A percentile compares a stretch with the other conserved stretches of the same genome.
phyloP scores from a whole-genome alignment of 805 yeast species.

The Ogataea angusta region DNA sequence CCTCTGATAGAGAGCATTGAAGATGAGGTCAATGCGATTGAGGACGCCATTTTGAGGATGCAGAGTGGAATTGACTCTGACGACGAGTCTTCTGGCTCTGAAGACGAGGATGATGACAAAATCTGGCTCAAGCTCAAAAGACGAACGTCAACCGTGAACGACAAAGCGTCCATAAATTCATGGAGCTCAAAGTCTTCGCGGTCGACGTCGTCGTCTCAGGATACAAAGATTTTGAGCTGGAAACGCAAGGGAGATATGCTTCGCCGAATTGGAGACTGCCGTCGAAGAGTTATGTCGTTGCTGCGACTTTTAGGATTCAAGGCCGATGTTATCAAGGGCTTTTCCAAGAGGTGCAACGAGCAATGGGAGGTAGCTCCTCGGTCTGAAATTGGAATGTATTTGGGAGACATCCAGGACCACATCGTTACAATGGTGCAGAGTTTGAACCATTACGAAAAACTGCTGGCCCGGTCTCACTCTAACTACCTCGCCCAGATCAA shows the following conservation, averaged over 20 bases:
- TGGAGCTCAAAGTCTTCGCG: slow-evolving; percentile 19
- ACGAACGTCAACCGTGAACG: slow-evolving; percentile 30
- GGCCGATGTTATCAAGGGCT: slow-evolving; percentile 97
- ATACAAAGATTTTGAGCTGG: slow-evolving; percentile 62
- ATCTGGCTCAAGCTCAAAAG: slow-evolving; percentile 31
- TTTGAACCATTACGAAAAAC: slow-evolving; percentile 89
- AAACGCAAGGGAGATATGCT: slow-evolving; percentile 92
- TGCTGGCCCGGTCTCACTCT: slow-evolving; percentile 91
- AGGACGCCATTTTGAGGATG: slow-evolving; percentile 85
- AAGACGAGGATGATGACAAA: slow-evolving; percentile 37
- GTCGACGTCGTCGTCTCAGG: slow-evolving; percentile 34
- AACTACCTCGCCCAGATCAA: slow-evolving; percentile 95
- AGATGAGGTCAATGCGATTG: slow-evolving; percentile 91
- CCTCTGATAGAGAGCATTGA: slow-evolving; percentile 95
- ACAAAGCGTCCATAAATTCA: slow-evolving; percentile 20
- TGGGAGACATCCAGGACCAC: slow-evolving; percentile 98
- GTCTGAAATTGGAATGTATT: slow-evolving; percentile 87
- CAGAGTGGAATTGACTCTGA: slow-evolving; percentile 61
- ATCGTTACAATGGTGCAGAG: slow-evolving; percentile 96
- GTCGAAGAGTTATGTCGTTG: slow-evolving; percentile 91
- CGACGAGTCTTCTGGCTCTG: slow-evolving; percentile 40
- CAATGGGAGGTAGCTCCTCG: slow-evolving; percentile 77
- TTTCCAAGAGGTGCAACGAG: slow-evolving; percentile 86
- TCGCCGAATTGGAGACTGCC: slow-evolving; percentile 90
- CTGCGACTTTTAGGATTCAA: slow-evolving; percentile 81